phyloP scores from a whole-genome alignment of 169 alveolate genomes.

The Plasmodium knowlesi region DNA sequence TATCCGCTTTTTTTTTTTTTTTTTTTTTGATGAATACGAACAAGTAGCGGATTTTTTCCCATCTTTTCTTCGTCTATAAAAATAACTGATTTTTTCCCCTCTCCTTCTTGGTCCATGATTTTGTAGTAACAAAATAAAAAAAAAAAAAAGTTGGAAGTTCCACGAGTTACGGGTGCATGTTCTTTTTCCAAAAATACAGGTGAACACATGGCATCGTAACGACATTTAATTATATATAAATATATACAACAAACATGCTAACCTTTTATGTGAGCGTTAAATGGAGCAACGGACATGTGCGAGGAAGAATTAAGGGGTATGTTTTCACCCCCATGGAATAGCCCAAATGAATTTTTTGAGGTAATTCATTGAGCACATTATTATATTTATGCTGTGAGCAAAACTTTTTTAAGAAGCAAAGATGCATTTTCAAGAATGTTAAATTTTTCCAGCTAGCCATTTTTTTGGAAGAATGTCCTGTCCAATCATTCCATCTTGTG shows the following conservation, averaged over 20 bases:
- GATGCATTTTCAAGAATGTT: background rate
- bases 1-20: background rate
- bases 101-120: background rate
- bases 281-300: background rate
- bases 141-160: background rate
- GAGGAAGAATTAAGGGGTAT: background rate
- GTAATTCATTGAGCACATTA: background rate
- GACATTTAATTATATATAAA: background rate
- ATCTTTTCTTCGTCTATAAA: background rate
- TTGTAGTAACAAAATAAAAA: too few species aligned
- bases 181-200: too few species aligned
- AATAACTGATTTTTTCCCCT: background rate
- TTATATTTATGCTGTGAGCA: background rate
- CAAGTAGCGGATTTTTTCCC: background rate
- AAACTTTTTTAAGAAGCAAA: too few species aligned
- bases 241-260: background rate
- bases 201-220: background rate
- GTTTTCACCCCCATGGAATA: background rate
- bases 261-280: background rate
- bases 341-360: background rate
- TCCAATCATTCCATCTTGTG: background rate
- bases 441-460: background rate
- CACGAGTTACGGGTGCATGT: background rate
- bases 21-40: too few species aligned
- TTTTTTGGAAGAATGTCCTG: background rate